Percentiles rank a stretch among this genome's conserved stretches.
phyloP scores from a whole-genome alignment of 164 flowering plant genomes.

The Chimonanthus salicifolius region DNA sequence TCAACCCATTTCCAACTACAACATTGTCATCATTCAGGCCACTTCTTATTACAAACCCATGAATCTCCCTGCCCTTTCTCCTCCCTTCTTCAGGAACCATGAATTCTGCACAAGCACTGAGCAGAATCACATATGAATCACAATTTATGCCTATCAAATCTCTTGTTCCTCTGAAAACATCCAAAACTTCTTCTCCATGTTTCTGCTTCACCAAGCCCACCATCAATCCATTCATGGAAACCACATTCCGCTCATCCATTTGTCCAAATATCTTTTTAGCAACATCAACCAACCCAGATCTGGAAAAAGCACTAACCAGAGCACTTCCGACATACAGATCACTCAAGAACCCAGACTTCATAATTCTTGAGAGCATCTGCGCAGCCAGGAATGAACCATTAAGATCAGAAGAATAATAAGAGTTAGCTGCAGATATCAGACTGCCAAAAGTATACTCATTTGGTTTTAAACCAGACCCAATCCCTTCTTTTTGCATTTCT shows the following conservation, averaged over 20 bases:
- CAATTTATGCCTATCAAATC: constrained; percentile 38
- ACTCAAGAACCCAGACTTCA: constrained; percentile 49
- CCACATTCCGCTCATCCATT: constrained; percentile 63
- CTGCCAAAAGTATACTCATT: constrained; percentile 82
- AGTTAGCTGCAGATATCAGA: constrained; percentile 49
- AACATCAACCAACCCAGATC: constrained; percentile 43
- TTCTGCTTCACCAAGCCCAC: constrained; percentile 71
- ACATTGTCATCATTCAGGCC: constrained; percentile 38
- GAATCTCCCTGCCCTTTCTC: constrained; percentile 68
- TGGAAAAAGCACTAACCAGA: constrained; percentile 66
- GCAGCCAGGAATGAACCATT: constrained; percentile 37
- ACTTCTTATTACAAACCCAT: constrained; percentile 51
- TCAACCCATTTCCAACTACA: constrained; percentile 61
- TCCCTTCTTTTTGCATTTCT: constrained; percentile 45
- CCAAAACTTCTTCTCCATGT: constrained; percentile 59
- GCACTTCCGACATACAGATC: constrained; percentile 91
- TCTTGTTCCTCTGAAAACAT: constrained; percentile 44
- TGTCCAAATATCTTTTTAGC: constrained; percentile 51
- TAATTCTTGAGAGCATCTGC: constrained; percentile 56
- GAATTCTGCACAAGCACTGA: constrained; percentile 69
- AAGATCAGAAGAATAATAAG: constrained; percentile 14
- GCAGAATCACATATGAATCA: constrained; percentile 64
- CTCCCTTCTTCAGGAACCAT: constrained; percentile 38
- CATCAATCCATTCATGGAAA: constrained; percentile 80
- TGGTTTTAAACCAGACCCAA: constrained; percentile 34